Evolutionary conservation across 1,284 basidiomycete genomes (phyloP), one percentile per base, ranked within the genome.

Genomic region (Naganishia sp.): DNA sequence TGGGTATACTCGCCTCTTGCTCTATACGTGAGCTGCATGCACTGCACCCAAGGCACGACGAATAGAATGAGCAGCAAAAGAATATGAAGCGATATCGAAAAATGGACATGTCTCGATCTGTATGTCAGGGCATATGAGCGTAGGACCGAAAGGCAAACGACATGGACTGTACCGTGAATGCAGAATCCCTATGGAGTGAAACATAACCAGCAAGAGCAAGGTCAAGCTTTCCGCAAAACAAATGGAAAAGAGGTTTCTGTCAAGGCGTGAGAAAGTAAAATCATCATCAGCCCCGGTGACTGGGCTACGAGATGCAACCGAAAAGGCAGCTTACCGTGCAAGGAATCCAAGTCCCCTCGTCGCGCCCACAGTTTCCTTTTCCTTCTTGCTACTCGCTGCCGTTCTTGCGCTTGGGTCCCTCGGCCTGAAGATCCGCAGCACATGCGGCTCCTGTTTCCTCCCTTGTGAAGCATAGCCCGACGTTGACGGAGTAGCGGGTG

Each of bases 181-280:
- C 15, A 81, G 67, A 7, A 79, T 66, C 1, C 74, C 77, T 2
- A 76, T 25, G 0, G 75, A 70, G 54, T 79, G 76, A 55, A 77
- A 76, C 45, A 77, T 73, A 43, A 81, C 79, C 25, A 81, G 70
- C 1, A 73, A 72, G 39, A 80, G 65, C n/a, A 81, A 70, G 55
- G 76, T 75, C 63, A 78, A 75, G 36, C 74, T 71, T 67, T 81
- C 79, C 1, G 78, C 77, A 67, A 80, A 77, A 60, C 75, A 78
- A 2, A 78, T 55, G 6, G 77, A 77, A 67, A 80, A 79, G 42
- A 81, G 71, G 4, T 72, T 67, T 49, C 78, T 79, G 49, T 53
- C 6, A 63, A 9, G n/a, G 21, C 1, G n/a, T n/a, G 6, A 46
- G n/a, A 2, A 42, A 31, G 23, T 7, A 39, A 13, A 39, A 7